phyloP scores from a whole-genome alignment of 768 basidiomycete genomes.

The Boletus rubroflammeus region DNA sequence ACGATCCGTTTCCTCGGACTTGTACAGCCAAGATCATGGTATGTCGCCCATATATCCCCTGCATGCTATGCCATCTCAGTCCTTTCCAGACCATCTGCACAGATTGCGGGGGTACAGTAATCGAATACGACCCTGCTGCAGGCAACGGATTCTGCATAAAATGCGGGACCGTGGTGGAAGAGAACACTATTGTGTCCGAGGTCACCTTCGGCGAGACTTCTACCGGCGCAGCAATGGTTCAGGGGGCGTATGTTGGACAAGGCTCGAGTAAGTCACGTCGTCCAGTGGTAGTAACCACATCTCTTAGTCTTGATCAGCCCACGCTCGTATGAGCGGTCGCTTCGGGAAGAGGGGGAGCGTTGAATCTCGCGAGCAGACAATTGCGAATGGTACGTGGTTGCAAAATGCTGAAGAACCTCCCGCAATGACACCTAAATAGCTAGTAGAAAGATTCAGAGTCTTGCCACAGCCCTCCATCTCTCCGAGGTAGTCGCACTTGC shows the following conservation, averaged over 20 bases:
- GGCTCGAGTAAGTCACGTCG: conserved; percentile 70
- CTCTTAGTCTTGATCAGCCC: conserved; percentile 45
- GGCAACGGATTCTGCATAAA: conserved; percentile 82
- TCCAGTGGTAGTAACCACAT: neutral
- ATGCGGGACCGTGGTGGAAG: conserved; percentile 89
- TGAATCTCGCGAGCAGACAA: conserved; percentile 88
- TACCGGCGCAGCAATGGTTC: conserved; percentile 90
- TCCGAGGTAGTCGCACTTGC: conserved; percentile 77
- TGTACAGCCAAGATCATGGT: conserved; percentile 13
- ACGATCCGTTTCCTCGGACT: neutral
- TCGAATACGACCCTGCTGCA: conserved; percentile 80
- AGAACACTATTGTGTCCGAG: conserved; percentile 91
- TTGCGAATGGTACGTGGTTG: conserved; percentile 68
- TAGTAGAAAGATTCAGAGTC: conserved; percentile 75
- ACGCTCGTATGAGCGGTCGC: conserved; percentile 77
- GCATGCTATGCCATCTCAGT: neutral
- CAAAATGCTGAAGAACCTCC: neutral
- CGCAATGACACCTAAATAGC: conserved; percentile 42
- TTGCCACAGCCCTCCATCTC: conserved; percentile 72
- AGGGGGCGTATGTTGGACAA: conserved; percentile 88
- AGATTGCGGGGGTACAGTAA: conserved; percentile 79
- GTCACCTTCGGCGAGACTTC: conserved; percentile 94
- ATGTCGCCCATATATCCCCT: neutral
- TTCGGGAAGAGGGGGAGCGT: conserved; percentile 74
- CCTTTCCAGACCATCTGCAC: conserved; percentile 55